Base-by-base conservation (phyloP, 2,329 filamentous ascomycete species). In the Pseudogymnoascus sp. region DNA sequence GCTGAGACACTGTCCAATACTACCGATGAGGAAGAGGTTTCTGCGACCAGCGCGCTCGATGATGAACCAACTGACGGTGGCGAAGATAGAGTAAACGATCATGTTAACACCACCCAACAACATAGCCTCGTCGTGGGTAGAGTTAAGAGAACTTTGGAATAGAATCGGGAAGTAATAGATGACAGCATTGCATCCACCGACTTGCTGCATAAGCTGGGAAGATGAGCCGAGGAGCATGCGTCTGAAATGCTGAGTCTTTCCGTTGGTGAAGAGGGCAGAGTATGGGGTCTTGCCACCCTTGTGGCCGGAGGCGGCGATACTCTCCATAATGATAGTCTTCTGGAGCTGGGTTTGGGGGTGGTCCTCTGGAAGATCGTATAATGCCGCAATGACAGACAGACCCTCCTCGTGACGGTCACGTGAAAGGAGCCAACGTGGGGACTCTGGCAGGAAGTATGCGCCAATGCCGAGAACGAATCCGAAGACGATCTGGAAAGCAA, bases 361-460 rank as follows among this genome's bases (percentile, higher is more conserved):
- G n/a, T 83, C 77, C 6, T 77, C 70, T n/a, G 78, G 75, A 67
- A 63, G 75, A 69, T 93, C 93, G 72, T 96, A 96, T 5, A 98
- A 81, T 73, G 97, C 97, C 66, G 95, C 93, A 77, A 98, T 97
- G 61, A 99, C 95, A 41, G 96, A 87, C 76, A 98, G 96, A 60
- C 93, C 95, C 74, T 99, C 95, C 75, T 98, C 95, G 72, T 98
- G 93, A 71, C 96, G 90, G 71, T 98, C 95, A 73, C 96, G 96
- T 74, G 96, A 92, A 45, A 98, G 81, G 6, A 99, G 86, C 95
- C 95, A 99, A 79, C 93, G 88, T 34, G 95, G 95, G 16, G 93
- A 97, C 79, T 99, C 95, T 69, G 96, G 95, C 71, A 98, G 96
- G 69, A 97, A 81, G 72, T 96, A 80, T 72, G 91, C 96, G 61